Evolutionary conservation across 352 stramenopile genomes (phyloP).

Genomic region (Globisporangium nagaii): DNA sequence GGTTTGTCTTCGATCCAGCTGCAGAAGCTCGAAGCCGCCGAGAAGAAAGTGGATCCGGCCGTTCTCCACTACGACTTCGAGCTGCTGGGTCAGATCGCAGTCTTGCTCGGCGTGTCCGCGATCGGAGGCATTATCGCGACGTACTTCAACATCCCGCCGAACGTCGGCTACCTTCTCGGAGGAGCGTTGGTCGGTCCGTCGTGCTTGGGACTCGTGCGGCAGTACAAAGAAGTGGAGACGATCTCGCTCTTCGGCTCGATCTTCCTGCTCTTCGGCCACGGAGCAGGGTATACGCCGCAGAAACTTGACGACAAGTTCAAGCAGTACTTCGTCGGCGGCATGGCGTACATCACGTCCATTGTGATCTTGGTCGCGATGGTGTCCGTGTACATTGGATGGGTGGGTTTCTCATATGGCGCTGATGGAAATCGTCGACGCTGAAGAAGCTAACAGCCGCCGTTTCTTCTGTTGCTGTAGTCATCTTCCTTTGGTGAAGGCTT

Average conservation of each 20-base stretch:
- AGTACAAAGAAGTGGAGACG: conserved; percentile 91
- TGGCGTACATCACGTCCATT: conserved; percentile 67
- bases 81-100: conserved; percentile 77
- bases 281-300: conserved; percentile 65
- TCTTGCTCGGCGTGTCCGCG: conserved; percentile 74
- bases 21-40: conserved; percentile 69
- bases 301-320: conserved; percentile 61
- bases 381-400: conserved; percentile 71
- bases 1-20: conserved; percentile 52
- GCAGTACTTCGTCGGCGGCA: conserved; percentile 64
- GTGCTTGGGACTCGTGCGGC: conserved; percentile 75
- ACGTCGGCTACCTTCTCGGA: conserved; percentile 88
- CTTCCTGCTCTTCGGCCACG: conserved; percentile 91
- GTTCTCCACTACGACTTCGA: conserved; percentile 87
- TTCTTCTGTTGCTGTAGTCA: conserved; percentile 22
- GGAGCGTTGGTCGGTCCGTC: conserved; percentile 88
- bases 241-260: conserved; percentile 92
- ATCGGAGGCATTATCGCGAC: conserved; percentile 87
- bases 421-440: too few species aligned
- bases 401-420: too few species aligned
- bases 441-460: background rate
- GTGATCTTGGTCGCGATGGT: conserved; percentile 68
- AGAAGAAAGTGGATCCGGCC: conserved; percentile 78
- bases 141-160: conserved; percentile 85
- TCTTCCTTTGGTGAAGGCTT: conserved; percentile 68